phyloP scores from a whole-genome alignment of 805 yeast genomes.

The Priceomyces castillae region DNA sequence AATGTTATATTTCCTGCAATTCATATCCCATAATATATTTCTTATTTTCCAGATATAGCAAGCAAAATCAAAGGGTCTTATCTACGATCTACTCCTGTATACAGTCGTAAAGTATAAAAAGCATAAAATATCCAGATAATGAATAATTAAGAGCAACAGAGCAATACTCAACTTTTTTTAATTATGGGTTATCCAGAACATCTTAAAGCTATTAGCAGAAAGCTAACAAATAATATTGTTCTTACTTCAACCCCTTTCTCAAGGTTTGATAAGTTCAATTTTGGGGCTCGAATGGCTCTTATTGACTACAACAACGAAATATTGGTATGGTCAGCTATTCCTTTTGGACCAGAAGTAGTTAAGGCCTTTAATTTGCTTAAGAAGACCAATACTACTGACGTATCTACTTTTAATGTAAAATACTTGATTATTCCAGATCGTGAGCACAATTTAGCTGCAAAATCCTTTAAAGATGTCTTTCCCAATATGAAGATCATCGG shows the following conservation, averaged over 20 bases:
- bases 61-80: too few species aligned
- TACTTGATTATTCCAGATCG: conserved; percentile 60
- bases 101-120: too few species aligned
- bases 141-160: too few species aligned
- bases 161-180: not conserved
- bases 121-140: too few species aligned
- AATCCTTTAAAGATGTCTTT: conserved; percentile 46
- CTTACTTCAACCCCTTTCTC: conserved; percentile 34
- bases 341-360: conserved; percentile 47
- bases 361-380: conserved; percentile 34
- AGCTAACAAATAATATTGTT: conserved; percentile 33
- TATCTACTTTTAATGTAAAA: conserved; percentile 35
- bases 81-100: too few species aligned
- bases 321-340: conserved; percentile 58
- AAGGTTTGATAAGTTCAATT: conserved; percentile 28
- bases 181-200: conserved; percentile 35
- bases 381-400: conserved; percentile 30
- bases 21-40: too few species aligned
- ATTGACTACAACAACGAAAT: conserved; percentile 29
- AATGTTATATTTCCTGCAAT: not conserved
- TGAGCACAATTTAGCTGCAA: conserved; percentile 65
- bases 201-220: conserved; percentile 28
- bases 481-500: conserved; percentile 57
- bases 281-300: conserved; percentile 44
- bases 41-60: too few species aligned